phyloP scores from a whole-genome alignment of 2,329 filamentous ascomycete genomes.

The Penicillium sp. region DNA sequence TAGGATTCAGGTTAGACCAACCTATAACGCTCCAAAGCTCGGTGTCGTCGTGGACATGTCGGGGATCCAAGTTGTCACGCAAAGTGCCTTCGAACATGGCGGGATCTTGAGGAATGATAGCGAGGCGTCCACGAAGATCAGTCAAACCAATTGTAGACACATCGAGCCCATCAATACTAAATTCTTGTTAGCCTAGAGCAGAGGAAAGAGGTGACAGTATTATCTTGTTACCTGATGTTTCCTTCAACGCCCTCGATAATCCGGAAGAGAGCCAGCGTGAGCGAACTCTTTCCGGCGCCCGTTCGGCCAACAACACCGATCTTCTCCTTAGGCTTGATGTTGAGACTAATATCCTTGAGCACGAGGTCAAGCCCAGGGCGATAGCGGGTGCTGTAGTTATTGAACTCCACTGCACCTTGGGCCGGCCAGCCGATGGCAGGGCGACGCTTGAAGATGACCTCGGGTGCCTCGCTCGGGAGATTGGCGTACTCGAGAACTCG shows the following conservation, averaged over 20 bases:
- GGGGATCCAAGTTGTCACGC: conserved; percentile 92
- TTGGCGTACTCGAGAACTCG: conserved; percentile 92
- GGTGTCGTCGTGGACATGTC: conserved; percentile 92
- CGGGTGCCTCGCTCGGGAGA: conserved; percentile 88
- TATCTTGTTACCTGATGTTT: conserved; percentile 58
- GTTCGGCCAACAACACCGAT: conserved; percentile 96
- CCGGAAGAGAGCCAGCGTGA: conserved; percentile 90
- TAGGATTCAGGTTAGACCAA: conserved; percentile 50
- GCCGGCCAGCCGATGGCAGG: conserved; percentile 90
- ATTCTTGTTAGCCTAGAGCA: conserved; percentile 13
- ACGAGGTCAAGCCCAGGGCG: conserved; percentile 86
- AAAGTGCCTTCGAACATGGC: conserved; percentile 92
- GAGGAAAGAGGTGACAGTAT: conserved; percentile 2
- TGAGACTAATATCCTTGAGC: conserved; percentile 85
- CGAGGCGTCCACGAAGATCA: conserved; percentile 82
- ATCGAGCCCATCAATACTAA: conserved; percentile 80
- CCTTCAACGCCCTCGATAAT: conserved; percentile 87
- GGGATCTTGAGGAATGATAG: conserved; percentile 97
- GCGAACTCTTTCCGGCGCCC: conserved; percentile 90
- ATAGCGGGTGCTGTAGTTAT: conserved; percentile 92
- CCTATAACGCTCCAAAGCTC: conserved; percentile 94
- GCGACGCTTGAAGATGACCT: conserved; percentile 83
- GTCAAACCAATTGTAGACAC: conserved; percentile 87
- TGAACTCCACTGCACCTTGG: conserved; percentile 82
- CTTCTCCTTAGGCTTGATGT: conserved; percentile 96